phyloP scores from a whole-genome alignment of 352 stramenopile genomes.

The Phytophthora kernoviae region DNA sequence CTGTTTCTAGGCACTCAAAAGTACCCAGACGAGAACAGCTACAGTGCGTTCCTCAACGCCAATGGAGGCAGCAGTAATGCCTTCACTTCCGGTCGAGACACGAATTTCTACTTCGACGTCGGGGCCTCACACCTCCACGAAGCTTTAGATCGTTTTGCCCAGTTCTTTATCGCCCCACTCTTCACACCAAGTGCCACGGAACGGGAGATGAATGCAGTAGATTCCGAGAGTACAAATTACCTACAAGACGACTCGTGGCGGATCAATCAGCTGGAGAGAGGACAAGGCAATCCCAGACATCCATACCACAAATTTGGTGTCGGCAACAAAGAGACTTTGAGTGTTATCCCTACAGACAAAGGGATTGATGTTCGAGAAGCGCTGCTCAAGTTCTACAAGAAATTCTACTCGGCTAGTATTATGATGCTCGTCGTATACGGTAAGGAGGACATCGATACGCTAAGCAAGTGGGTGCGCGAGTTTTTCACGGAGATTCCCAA shows the following conservation, averaged over 20 bases:
- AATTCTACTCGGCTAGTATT: conserved; percentile 85
- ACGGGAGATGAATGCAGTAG: conserved; percentile 94
- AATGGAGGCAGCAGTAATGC: conserved; percentile 94
- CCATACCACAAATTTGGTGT: conserved; percentile 88
- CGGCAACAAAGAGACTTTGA: conserved; percentile 82
- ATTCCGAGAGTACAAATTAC: conserved; percentile 97
- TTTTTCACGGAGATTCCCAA: conserved; percentile 86
- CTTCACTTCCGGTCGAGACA: conserved; percentile 94
- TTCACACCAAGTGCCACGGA: conserved; percentile 91
- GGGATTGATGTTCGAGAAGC: conserved; percentile 63
- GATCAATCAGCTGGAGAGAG: conserved; percentile 79
- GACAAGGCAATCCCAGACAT: conserved; percentile 62
- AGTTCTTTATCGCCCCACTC: conserved; percentile 97
- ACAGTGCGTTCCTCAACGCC: conserved; percentile 86
- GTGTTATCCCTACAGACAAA: conserved; percentile 28
- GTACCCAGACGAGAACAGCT: conserved; percentile 95
- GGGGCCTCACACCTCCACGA: conserved; percentile 65
- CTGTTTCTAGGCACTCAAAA: conserved; percentile 97
- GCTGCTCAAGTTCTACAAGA: conserved; percentile 84
- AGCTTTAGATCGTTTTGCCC: conserved; percentile 93
- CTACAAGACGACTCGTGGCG: conserved; percentile 90
- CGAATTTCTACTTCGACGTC: conserved; percentile 97
- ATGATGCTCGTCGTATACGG: conserved; percentile 91
- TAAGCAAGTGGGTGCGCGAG: conserved; percentile 73
- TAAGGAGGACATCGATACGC: conserved; percentile 78